Conservation (phyloP, 1,139 yeast genomes). For the Kodamaea alishanica region DNA sequence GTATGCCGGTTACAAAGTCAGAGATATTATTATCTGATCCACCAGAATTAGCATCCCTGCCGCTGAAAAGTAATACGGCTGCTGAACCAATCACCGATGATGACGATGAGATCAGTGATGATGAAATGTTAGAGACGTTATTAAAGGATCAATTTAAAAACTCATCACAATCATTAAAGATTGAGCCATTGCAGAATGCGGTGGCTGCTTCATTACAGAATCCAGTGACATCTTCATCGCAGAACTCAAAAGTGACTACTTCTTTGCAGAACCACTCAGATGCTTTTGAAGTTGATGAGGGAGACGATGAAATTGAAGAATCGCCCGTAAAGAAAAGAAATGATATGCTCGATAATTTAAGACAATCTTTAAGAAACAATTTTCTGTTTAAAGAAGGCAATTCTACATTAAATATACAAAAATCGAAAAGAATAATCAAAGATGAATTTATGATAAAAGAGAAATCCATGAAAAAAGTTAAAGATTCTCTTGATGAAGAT, state of each 20-base stretch:
- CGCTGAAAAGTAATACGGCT: neutral
- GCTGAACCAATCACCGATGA: constrained; percentile 1
- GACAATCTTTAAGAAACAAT: constrained; percentile 21
- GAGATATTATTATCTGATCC: constrained; percentile 4
- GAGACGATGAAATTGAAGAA: constrained; percentile 43
- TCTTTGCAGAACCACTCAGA: neutral
- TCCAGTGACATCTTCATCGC: constrained; percentile 2
- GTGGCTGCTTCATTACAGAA: no score
- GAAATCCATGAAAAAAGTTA: neutral
- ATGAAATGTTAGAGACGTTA: constrained; percentile 3
- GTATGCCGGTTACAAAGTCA: constrained; percentile 7
- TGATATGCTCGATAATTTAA: constrained; percentile 1
- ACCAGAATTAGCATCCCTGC: constrained; percentile 2
- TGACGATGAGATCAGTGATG: constrained; percentile 16
- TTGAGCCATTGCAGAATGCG: no score
- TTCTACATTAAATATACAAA: neutral
- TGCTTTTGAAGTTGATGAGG: constrained; percentile 22
- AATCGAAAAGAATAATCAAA: constrained; percentile 1
- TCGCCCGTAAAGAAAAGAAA: constrained; percentile 32
- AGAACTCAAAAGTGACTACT: neutral
- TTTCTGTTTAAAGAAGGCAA: constrained; percentile 20
- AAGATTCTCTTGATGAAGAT: constrained; percentile 6
- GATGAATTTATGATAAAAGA: constrained; percentile 2
- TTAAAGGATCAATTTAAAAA: no score
- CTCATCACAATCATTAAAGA: no score